These are phyloP conservation scores for Rostrohypoxylon terebratum DNA, from an alignment of 495 filamentous ascomycete genomes.

Conservation along the genomic window DNA sequence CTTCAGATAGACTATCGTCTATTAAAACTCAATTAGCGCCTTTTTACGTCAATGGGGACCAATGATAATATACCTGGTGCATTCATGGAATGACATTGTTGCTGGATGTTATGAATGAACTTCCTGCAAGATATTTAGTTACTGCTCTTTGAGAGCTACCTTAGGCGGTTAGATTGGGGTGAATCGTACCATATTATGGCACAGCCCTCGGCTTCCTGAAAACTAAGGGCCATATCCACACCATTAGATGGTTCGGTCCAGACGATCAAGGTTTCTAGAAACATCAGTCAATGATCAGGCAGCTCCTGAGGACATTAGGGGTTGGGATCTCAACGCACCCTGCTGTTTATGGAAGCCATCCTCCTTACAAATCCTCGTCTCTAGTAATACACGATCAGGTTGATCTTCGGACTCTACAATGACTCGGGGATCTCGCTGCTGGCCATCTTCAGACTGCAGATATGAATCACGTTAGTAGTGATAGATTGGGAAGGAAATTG, in stretches of 20 bases:
- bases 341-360: conserved; percentile 99
- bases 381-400: conserved; percentile 81
- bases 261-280: conserved; percentile 91
- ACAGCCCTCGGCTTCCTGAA: conserved; percentile 97
- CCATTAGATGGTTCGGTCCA: conserved; percentile 89
- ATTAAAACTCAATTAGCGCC: conserved; percentile 28
- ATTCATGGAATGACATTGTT: conserved; percentile 55
- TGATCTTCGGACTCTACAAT: conserved; percentile 94
- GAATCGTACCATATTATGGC: conserved; percentile 81
- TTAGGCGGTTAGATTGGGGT: conserved; percentile 37
- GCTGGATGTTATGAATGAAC: conserved; percentile 87
- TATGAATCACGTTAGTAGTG: conserved; percentile 33
- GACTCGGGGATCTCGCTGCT: conserved; percentile 80
- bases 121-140: conserved; percentile 70
- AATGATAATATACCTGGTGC: conserved; percentile 42
- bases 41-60: background rate
- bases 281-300: conserved; percentile 44
- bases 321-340: conserved; percentile 67
- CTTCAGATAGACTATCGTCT: conserved; percentile 94
- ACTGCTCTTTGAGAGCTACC: background rate
- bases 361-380: conserved; percentile 91
- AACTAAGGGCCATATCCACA: conserved; percentile 97
- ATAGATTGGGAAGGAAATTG: conserved; percentile 8
- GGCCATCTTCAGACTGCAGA: conserved; percentile 57
- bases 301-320: background rate